Evolutionary conservation across 1,284 basidiomycete species (phyloP), one percentile per base, ranked within the genome.

Genomic region (Chalciporus sp.): DNA sequence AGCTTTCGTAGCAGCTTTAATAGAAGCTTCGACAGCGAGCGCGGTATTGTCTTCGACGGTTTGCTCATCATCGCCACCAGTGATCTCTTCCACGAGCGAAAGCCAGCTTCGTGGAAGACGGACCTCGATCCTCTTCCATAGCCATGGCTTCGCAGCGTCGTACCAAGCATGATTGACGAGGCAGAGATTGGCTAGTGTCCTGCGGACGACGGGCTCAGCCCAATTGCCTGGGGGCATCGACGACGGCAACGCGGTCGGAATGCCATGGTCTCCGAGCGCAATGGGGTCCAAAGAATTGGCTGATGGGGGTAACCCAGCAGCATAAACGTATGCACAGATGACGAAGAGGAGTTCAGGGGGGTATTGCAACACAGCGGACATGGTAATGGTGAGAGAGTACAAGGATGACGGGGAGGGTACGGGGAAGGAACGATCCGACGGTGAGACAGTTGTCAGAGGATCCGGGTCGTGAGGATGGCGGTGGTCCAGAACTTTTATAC

Each of bases 121-220:
- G 42, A 92, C 85, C 69, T 92, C 89, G 59, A 92, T 73, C 72
- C 84, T 85, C 53, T 80, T 81, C 89, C 90, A 92, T 3, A 92
- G 73, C 85, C 85, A 92, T 0, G 89, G 90, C 61, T 86, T 88
- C 11, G 90, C 88, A 1, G 88, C 90, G 46, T 83, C 81, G 63
- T 83, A 82, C 86, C 88, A 92, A 3, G 82, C 77, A 60, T 77
- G 85, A 63, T 84, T 90, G 40, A 90, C 86, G 52, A 88, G 79
- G 62, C 85, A 89, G 44, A 91, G 83, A 59, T 69, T 85, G 11
- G 80, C 76, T 33, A 92, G 76, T 0, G 90, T 86, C 52, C 71
- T 75, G 23, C 88, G 81, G 12, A 83, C 75, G 27, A 82, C 62
- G 2, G 79, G 75, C 58, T 91, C 89, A 0, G 85, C 73, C 84